Evolutionary conservation across 108 stramenopile genomes (phyloP).

Genomic region (Aurantiochytrium sp.): DNA sequence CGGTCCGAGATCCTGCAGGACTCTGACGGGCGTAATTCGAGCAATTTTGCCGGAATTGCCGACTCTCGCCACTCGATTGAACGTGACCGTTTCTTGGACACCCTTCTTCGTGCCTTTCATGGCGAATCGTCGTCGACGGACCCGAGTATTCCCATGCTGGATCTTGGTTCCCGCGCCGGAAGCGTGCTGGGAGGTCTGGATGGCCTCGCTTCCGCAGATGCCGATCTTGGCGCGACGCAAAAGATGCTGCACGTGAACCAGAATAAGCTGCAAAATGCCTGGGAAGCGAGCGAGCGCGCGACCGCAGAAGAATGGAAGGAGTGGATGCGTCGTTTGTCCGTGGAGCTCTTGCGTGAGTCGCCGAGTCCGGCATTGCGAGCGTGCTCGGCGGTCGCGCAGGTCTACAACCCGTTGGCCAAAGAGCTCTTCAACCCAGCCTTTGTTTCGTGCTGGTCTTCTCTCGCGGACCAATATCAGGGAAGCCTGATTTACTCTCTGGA

Average conservation of each 20-base stretch:
- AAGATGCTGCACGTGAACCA: conserved; percentile 53
- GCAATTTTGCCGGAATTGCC: too few species aligned
- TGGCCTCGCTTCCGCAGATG: neutral
- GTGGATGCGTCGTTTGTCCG: conserved; percentile 84
- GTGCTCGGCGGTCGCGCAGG: conserved; percentile 80
- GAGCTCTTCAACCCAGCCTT: conserved; percentile 95
- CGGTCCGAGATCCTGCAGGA: neutral
- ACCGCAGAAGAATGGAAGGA: conserved; percentile 92
- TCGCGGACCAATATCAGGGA: conserved; percentile 60
- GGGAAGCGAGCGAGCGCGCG: conserved; percentile 79
- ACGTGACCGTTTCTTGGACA: neutral
- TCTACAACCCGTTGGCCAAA: conserved; percentile 81
- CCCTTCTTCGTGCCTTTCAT: neutral
- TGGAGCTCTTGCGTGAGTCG: conserved; percentile 85
- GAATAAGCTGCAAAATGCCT: conserved; percentile 64
- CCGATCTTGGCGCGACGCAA: neutral
- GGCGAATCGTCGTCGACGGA: neutral
- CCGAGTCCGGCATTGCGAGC: conserved; percentile 84
- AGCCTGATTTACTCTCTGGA: conserved; percentile 73
- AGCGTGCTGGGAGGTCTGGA: neutral
- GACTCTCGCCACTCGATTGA: neutral
- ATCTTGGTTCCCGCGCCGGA: neutral
- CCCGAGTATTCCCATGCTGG: neutral
- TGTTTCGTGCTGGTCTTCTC: conserved; percentile 84
- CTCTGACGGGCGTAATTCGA: neutral